phyloP scores from a whole-genome alignment of 83 land plant species.

The Thuja plicata region DNA sequence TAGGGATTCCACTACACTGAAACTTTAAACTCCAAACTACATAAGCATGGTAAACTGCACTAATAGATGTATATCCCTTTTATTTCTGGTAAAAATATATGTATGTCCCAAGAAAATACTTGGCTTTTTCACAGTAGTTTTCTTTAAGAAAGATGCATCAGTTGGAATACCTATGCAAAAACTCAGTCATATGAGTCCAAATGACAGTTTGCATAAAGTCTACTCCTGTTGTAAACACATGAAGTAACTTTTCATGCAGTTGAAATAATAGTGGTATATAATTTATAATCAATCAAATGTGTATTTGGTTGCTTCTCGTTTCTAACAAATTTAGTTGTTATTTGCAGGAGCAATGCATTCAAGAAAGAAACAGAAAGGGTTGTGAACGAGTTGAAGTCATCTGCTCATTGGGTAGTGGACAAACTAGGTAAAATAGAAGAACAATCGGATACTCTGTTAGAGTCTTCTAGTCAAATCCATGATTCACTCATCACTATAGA shows the following conservation, averaged over 20 bases:
- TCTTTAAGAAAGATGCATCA: background rate
- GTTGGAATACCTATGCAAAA: background rate
- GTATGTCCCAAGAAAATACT: background rate
- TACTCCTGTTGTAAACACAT: background rate
- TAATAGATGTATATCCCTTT: too few relatives aligned
- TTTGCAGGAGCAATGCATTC: slow-evolving; percentile 64
- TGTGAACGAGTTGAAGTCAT: slow-evolving; percentile 61
- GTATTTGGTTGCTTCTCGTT: background rate
- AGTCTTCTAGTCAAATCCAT: slow-evolving; percentile 42
- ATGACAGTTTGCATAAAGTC: background rate
- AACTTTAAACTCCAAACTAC: too few relatives aligned
- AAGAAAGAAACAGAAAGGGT: slow-evolving; percentile 70
- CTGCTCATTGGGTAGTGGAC: slow-evolving; percentile 61
- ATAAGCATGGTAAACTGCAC: too few relatives aligned
- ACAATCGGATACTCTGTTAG: slow-evolving; percentile 36
- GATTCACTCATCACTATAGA: slow-evolving; percentile 40
- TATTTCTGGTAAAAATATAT: background rate
- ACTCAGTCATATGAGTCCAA: background rate
- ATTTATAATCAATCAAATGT: background rate
- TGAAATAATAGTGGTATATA: background rate
- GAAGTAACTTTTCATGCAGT: background rate
- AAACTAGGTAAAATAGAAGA: slow-evolving; percentile 63
- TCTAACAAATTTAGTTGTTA: background rate
- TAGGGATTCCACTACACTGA: too few relatives aligned
- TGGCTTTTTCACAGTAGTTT: background rate